phyloP scores from a whole-genome alignment of 192 early-diverging fungal genomes.

The Powellomyces hirtus region DNA sequence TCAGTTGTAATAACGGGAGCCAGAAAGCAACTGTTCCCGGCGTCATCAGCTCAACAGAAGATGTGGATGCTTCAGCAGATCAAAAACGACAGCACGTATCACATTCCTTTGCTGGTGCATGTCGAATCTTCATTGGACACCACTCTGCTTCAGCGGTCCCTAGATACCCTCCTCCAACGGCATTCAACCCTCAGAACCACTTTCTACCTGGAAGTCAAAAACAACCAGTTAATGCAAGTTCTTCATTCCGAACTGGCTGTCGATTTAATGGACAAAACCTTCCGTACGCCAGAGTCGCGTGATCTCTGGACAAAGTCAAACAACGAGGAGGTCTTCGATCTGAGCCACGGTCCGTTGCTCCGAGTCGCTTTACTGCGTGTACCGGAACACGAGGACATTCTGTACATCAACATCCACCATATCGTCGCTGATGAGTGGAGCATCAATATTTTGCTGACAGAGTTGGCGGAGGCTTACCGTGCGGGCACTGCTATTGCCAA shows the following conservation, averaged over 20 bases:
- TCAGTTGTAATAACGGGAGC: not conserved
- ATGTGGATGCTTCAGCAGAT: slow-evolving; percentile 12
- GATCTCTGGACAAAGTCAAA: not conserved
- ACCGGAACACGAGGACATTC: not conserved
- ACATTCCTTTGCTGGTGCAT: not conserved
- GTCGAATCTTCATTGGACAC: not conserved
- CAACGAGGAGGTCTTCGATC: not conserved
- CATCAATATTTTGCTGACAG: not conserved
- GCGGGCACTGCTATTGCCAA: not conserved
- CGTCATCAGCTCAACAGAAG: not conserved
- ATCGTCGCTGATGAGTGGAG: slow-evolving; percentile 3
- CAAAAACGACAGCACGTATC: not conserved
- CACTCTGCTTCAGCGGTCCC: not conserved
- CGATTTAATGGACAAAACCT: not conserved
- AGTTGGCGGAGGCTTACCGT: no score
- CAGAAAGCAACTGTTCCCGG: not conserved
- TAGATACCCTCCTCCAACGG: not conserved
- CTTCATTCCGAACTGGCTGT: not conserved
- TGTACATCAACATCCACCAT: slow-evolving; percentile 6
- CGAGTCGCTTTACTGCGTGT: not conserved
- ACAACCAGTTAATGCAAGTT: not conserved
- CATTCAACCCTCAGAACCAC: not conserved
- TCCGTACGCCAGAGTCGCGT: not conserved
- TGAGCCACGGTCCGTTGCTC: not conserved
- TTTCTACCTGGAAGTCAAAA: not conserved